These are phyloP conservation scores for Trichoderma afroharzianum DNA, from an alignment of 2,329 filamentous ascomycete species.

Conservation along the genomic window DNA sequence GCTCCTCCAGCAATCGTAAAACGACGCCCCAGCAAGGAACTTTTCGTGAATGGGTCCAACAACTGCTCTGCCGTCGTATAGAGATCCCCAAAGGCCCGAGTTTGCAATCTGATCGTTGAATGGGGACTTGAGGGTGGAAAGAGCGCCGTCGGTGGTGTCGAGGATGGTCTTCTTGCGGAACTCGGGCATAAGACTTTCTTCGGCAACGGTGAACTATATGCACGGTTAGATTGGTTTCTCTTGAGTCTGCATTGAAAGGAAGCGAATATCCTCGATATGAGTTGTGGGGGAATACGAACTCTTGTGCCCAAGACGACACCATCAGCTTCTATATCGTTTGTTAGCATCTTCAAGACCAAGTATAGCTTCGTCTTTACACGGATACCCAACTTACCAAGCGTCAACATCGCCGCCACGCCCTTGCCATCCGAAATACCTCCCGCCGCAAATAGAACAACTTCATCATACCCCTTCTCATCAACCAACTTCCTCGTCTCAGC, in stretches of 20 bases:
- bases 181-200: constrained; percentile 42
- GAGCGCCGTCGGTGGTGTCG: constrained; percentile 41
- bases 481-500: constrained; percentile 54
- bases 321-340: constrained; percentile 36
- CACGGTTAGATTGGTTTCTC: neutral
- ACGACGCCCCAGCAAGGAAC: constrained; percentile 36
- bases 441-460: constrained; percentile 49
- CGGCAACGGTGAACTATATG: constrained; percentile 40
- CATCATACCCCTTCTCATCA: constrained; percentile 32
- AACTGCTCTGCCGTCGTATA: constrained; percentile 45
- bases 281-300: constrained; percentile 25
- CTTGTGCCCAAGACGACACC: constrained; percentile 44
- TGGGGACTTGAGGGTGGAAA: constrained; percentile 44
- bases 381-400: constrained; percentile 42
- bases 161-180: constrained; percentile 40
- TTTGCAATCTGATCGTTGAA: constrained; percentile 41
- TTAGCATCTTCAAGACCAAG: neutral
- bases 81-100: constrained; percentile 38
- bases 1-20: constrained; percentile 41
- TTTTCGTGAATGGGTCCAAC: constrained; percentile 38
- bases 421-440: constrained; percentile 58
- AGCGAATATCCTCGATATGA: neutral
- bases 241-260: neutral
- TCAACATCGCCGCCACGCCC: constrained; percentile 52
- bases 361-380: neutral